These are phyloP conservation scores for Ustilago trichophora DNA, from an alignment of 1,284 basidiomycete species.

Conservation along the genomic window DNA sequence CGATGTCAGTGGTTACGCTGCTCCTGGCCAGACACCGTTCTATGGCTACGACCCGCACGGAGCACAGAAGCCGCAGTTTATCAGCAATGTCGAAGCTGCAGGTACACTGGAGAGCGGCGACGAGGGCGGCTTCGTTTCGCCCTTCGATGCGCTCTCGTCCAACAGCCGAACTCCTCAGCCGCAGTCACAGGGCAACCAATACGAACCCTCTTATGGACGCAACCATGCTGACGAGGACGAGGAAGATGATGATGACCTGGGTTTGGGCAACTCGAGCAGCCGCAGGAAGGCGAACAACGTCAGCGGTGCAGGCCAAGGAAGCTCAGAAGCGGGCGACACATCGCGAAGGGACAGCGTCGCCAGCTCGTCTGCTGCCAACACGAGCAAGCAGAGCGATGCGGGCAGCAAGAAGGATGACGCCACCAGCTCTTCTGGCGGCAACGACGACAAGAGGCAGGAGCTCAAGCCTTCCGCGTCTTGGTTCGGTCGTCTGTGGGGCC, in stretches of 20 bases:
- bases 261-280: conserved; percentile 78
- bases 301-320: not conserved
- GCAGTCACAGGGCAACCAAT: conserved; percentile 28
- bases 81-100: conserved; percentile 61
- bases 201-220: conserved; percentile 20
- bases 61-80: conserved; percentile 53
- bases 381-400: conserved; percentile 13
- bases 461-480: conserved; percentile 70
- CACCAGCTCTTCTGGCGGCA: conserved; percentile 8
- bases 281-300: conserved; percentile 25
- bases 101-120: conserved; percentile 40
- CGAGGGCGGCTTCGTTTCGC: conserved; percentile 75
- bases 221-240: conserved; percentile 11
- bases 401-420: conserved; percentile 14
- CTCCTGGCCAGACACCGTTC: conserved; percentile 34
- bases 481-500: conserved; percentile 74
- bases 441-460: conserved; percentile 42
- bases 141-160: conserved; percentile 76
- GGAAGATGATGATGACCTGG: conserved; percentile 78
- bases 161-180: conserved; percentile 36
- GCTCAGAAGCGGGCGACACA: conserved; percentile 11
- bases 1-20: conserved; percentile 13
- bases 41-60: conserved; percentile 60
- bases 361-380: conserved; percentile 13
- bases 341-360: conserved; percentile 21